phyloP scores from a whole-genome alignment of 345 rosid species.

The Citrus maxima region DNA sequence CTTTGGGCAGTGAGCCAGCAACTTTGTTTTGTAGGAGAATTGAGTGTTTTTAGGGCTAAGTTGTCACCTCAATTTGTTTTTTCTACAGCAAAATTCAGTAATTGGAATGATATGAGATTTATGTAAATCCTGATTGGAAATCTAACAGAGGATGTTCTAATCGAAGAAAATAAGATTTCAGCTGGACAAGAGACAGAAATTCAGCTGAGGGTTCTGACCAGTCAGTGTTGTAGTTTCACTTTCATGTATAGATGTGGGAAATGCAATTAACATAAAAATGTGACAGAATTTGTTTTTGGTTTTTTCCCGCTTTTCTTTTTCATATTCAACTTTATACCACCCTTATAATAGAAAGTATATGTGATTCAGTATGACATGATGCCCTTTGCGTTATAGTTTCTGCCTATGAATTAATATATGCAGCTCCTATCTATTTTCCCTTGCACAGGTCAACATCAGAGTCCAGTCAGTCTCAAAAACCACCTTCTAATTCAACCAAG shows the following conservation, averaged over 20 bases:
- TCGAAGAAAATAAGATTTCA: not conserved
- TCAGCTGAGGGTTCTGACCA: not conserved
- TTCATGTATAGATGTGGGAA: not conserved
- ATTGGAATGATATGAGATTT: not conserved
- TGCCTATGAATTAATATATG: not conserved
- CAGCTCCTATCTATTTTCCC: not conserved
- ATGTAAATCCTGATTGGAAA: not conserved
- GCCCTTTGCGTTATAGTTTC: not conserved
- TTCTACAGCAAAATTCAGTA: too few relatives aligned
- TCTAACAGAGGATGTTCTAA: not conserved
- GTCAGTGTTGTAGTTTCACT: not conserved
- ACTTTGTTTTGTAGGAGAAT: not conserved
- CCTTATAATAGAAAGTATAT: not conserved
- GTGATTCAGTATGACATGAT: not conserved
- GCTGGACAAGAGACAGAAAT: not conserved
- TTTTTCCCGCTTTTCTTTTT: too few relatives aligned
- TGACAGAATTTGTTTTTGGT: not conserved
- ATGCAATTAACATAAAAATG: not conserved
- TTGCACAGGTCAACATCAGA: constrained; percentile 54
- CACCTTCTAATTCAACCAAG: constrained; percentile 36
- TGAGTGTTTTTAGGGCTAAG: not conserved
- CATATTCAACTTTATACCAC: not conserved
- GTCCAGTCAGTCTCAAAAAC: constrained; percentile 33
- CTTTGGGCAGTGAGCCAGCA: not conserved
- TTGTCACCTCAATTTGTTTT: not conserved